A percentile compares a stretch with the other conserved stretches of the same genome.
Conservation (phyloP, 257 asterid genomes). For the Solanum pinnatisectum region DNA sequence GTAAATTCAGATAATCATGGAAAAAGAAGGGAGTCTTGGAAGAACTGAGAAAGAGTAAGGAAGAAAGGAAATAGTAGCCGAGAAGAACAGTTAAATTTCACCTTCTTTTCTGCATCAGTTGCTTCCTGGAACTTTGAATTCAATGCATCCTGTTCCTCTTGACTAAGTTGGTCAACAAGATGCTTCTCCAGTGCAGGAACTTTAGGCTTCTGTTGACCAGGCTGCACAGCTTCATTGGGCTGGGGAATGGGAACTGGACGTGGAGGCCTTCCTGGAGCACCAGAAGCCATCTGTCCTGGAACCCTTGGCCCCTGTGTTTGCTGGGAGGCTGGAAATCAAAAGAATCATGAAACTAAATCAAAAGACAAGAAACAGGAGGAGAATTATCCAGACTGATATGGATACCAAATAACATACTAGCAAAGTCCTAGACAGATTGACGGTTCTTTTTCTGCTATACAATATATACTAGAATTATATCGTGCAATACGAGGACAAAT, state of each 20-base stretch:
- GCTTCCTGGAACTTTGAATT: conserved; percentile 85
- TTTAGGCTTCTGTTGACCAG: conserved; percentile 64
- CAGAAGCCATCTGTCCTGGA: conserved; percentile 33
- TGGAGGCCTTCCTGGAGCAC: conserved; percentile 66
- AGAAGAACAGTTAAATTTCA: conserved; percentile 7
- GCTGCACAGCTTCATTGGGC: conserved; percentile 40
- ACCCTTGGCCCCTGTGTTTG: conserved; percentile 49
- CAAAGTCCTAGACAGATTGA: not conserved
- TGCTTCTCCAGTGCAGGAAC: conserved; percentile 94
- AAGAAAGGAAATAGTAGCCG: not conserved
- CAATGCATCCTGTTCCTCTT: conserved; percentile 81
- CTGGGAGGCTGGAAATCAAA: conserved; percentile 41
- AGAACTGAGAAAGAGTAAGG: not conserved
- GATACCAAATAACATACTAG: not conserved
- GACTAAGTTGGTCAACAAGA: conserved; percentile 78
- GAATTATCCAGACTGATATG: not conserved
- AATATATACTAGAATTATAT: not conserved
- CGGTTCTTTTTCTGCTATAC: not conserved
- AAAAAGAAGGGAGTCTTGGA: not conserved
- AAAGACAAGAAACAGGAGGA: not conserved
- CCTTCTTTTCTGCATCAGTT: conserved; percentile 88
- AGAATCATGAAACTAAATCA: not conserved
- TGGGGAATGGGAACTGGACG: conserved; percentile 75
- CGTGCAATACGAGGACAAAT: not conserved
- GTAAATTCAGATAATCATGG: not conserved